phyloP scores from a whole-genome alignment of 73 alveolate genomes.

The Diophrys appendiculata region DNA sequence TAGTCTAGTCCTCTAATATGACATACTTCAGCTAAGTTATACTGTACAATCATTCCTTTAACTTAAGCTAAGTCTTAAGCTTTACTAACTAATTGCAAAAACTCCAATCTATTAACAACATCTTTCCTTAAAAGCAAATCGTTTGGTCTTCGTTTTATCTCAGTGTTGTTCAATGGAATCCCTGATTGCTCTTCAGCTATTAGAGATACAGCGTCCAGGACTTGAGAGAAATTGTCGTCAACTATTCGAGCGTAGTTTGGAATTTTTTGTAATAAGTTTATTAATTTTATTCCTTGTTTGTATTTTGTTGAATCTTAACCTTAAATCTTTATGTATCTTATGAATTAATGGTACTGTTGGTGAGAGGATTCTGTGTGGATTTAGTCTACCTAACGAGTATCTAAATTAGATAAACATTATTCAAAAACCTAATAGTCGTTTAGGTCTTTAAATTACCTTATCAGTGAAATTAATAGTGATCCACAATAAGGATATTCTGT shows the following conservation, averaged over 20 bases:
- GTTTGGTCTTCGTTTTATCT: background rate
- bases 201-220: background rate
- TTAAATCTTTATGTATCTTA: background rate
- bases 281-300: background rate
- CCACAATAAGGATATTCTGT: background rate
- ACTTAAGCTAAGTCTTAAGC: background rate
- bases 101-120: background rate
- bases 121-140: background rate
- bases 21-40: background rate
- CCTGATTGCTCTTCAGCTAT: background rate
- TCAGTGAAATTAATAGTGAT: background rate
- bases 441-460: background rate
- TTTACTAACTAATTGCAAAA: too few species aligned
- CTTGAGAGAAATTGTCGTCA: background rate
- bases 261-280: too few species aligned
- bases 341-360: too few species aligned
- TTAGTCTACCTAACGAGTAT: background rate
- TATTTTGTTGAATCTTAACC: background rate
- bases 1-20: background rate
- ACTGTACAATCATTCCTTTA: background rate
- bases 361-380: background rate
- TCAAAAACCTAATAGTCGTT: too few species aligned
- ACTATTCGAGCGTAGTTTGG: background rate
- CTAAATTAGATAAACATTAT: background rate
- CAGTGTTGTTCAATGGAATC: background rate